A percentile compares a stretch with the other conserved stretches of the same genome.
Evolutionary conservation across 2,329 filamentous ascomycete species (phyloP).

Genomic region (Cyphellophora attinorum): DNA sequence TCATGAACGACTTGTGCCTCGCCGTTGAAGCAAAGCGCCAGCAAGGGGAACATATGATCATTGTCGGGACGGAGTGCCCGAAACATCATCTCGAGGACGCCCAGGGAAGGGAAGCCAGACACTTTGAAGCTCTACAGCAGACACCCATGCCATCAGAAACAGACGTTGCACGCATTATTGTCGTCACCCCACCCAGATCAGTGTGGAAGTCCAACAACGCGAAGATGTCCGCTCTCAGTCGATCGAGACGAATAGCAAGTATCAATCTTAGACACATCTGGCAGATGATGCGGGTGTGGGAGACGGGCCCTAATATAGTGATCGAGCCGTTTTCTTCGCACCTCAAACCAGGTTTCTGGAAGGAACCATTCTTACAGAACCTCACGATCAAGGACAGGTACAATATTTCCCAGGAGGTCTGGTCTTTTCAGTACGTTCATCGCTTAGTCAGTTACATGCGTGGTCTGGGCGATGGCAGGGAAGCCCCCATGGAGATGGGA

Average conservation of each 20-base stretch:
- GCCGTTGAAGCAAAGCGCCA: conserved; percentile 64
- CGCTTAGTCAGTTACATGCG: conserved; percentile 44
- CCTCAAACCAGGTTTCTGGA: conserved; percentile 16
- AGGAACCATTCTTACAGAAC: conserved; percentile 18
- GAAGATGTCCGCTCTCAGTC: conserved; percentile 28
- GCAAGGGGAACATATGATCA: conserved; percentile 60
- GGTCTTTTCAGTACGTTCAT: conserved; percentile 53
- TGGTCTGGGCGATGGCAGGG: conserved; percentile 24
- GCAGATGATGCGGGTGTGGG: conserved; percentile 45
- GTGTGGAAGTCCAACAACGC: conserved; percentile 16
- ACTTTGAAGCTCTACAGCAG: conserved; percentile 35
- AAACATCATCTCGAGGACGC: conserved; percentile 38
- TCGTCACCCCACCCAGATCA: conserved; percentile 43
- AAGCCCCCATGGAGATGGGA: conserved; percentile 18
- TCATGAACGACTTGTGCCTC: conserved; percentile 61
- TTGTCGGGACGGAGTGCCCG: conserved; percentile 67
- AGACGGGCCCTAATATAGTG: conserved; percentile 21
- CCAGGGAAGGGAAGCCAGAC: conserved; percentile 13
- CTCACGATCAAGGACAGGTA: conserved; percentile 23
- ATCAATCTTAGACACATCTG: conserved; percentile 59
- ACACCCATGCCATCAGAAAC: conserved; percentile 32
- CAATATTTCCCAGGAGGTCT: conserved; percentile 33
- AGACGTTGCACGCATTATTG: conserved; percentile 45
- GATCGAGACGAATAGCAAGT: conserved; percentile 37
- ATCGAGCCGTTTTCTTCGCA: no score